phyloP scores from a whole-genome alignment of 2,329 filamentous ascomycete genomes.

The Ampelomyces quisqualis region DNA sequence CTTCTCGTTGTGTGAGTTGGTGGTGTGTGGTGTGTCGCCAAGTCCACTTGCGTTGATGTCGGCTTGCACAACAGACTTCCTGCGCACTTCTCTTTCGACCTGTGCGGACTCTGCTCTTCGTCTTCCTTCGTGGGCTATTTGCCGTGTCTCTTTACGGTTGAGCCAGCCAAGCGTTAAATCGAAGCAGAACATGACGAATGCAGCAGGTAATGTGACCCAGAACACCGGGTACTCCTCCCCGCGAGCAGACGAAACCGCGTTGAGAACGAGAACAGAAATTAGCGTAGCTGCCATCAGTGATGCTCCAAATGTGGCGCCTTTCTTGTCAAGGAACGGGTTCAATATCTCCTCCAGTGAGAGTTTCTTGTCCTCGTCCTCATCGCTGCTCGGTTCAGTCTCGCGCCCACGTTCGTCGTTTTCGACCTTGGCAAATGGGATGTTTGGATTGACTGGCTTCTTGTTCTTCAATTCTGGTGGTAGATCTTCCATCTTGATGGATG shows the following conservation, averaged over 20 bases:
- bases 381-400: slow-evolving; percentile 48
- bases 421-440: slow-evolving; percentile 66
- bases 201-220: slow-evolving; percentile 69
- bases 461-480: slow-evolving; percentile 59
- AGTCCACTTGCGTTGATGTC: slow-evolving; percentile 10
- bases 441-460: slow-evolving; percentile 67
- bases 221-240: slow-evolving; percentile 59
- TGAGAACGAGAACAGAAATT: slow-evolving; percentile 64
- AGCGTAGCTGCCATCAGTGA: slow-evolving; percentile 67
- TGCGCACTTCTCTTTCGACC: slow-evolving; percentile 38
- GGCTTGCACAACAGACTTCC: slow-evolving; percentile 16
- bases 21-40: slow-evolving; percentile 1
- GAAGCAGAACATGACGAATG: slow-evolving; percentile 67
- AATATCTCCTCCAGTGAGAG: slow-evolving; percentile 70
- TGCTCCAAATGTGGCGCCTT: slow-evolving; percentile 64
- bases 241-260: slow-evolving; percentile 58
- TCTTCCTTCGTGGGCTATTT: slow-evolving; percentile 60
- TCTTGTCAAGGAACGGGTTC: slow-evolving; percentile 71
- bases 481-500: slow-evolving; percentile 67
- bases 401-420: slow-evolving; percentile 56
- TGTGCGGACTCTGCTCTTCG: slow-evolving; percentile 50
- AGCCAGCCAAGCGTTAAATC: slow-evolving; percentile 66
- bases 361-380: slow-evolving; percentile 53
- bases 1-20: slow-evolving; percentile 14
- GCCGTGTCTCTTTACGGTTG: slow-evolving; percentile 62